Base-by-base conservation (phyloP, 2,329 filamentous ascomycete genomes). In the Cercospora canescens region DNA sequence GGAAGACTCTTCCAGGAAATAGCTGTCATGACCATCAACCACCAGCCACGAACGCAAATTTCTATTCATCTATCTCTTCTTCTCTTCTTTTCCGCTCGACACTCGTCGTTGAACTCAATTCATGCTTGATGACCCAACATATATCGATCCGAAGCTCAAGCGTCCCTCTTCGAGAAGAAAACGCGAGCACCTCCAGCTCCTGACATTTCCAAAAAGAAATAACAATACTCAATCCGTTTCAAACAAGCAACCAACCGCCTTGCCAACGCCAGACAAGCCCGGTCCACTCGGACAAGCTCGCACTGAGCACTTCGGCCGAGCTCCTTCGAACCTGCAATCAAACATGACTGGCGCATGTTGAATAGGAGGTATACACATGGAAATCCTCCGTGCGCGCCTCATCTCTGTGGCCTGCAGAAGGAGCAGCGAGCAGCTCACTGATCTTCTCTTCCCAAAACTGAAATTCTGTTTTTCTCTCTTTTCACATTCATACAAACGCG, bases 181-280 rank as follows among this genome's bases (percentile, higher is more conserved):
- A 30, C 52, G 62, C 65, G 63, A 69, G 67, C 67, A 62, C 67
- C 67, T 54, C 67, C 67, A 62, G 65, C 63, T 63, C 63, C 63
- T 41, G 52, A 55, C 52, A 55, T 55, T 28, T 21, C 28, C 26
- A 55, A 34, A 21, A 39, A 39, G 35, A 39, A 35, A 35, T 35
- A 9, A 35, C 3, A 2, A 41, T 41, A n/a, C n/a, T n/a, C n/a
- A n/a, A n/a, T n/a, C n/a, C n/a, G n/a, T n/a, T n/a, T n/a, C 37
- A 41, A 41, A 41, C 1, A 6, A 4, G 6, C 18, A 45, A 48
- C 21, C 9, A 48, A n/a, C 9, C 6, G 6, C 8, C 41, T 5
- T 18, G 24, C 21, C 11, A 50, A 50, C 39, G n/a, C 39, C 39
- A 9, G n/a, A n/a, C n/a, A n/a, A n/a, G n/a, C n/a, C n/a, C n/a